Percentiles rank a stretch among this genome's conserved stretches.
Evolutionary conservation across 2,329 filamentous ascomycete species (phyloP).

Genomic region (Colletotrichum falcatum): DNA sequence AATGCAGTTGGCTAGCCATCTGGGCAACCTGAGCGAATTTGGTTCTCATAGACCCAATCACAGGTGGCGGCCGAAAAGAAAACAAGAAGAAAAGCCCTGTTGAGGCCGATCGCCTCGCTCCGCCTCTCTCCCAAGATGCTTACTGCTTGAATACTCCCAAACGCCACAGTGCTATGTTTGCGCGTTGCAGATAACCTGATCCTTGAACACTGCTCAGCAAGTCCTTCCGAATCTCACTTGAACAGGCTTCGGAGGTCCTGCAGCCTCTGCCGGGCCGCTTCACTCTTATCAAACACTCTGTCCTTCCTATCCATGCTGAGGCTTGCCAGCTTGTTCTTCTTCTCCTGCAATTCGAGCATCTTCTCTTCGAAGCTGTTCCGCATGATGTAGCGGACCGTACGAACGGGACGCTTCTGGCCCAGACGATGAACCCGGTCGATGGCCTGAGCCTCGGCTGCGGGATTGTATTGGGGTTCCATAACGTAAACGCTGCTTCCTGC

Average conservation of each 20-base stretch:
- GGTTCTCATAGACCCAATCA: neutral
- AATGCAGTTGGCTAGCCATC: slow-evolving; percentile 14
- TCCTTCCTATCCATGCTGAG: slow-evolving; percentile 81
- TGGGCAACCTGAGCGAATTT: slow-evolving; percentile 1
- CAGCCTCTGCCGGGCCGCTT: slow-evolving; percentile 70
- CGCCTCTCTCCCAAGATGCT: slow-evolving; percentile 1
- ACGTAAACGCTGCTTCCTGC: slow-evolving; percentile 89
- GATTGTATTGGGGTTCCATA: slow-evolving; percentile 99
- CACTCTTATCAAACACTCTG: slow-evolving; percentile 63
- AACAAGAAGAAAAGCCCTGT: slow-evolving; percentile 9
- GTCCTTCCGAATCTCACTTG: slow-evolving; percentile 51
- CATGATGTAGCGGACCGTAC: slow-evolving; percentile 93
- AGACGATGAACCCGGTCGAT: slow-evolving; percentile 92
- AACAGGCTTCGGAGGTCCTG: slow-evolving; percentile 71
- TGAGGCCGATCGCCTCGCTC: slow-evolving; percentile 4
- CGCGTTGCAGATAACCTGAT: neutral
- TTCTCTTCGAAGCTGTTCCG: slow-evolving; percentile 91
- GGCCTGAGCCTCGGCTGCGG: slow-evolving; percentile 92
- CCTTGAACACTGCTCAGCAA: neutral
- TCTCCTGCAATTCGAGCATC: slow-evolving; percentile 88
- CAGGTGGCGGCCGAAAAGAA: neutral
- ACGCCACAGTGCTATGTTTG: slow-evolving; percentile 26
- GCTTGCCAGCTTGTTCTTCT: slow-evolving; percentile 92
- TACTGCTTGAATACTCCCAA: slow-evolving; percentile 24
- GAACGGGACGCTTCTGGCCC: slow-evolving; percentile 89